These are phyloP conservation scores for Euclidium syriacum DNA, from an alignment of 345 rosid species.

Conservation along the genomic window DNA sequence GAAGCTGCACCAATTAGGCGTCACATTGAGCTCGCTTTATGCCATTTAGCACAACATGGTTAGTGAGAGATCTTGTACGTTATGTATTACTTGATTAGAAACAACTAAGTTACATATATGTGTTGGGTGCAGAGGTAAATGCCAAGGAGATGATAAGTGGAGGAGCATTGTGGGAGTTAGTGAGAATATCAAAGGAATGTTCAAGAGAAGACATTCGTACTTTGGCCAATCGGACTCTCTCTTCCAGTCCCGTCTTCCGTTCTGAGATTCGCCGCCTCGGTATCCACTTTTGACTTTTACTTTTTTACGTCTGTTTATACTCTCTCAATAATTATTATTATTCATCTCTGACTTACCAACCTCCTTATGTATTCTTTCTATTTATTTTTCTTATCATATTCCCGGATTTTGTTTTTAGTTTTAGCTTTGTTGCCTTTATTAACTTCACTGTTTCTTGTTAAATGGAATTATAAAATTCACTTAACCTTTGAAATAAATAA, in stretches of 20 bases:
- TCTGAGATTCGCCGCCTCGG: constrained; percentile 67
- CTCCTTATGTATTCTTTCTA: not conserved
- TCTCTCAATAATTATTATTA: not conserved
- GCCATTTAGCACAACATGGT: constrained; percentile 98
- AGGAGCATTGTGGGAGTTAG: constrained; percentile 95
- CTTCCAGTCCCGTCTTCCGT: constrained; percentile 56
- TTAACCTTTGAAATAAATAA: not conserved
- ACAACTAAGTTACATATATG: no score
- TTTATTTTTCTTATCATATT: not conserved
- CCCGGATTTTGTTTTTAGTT: not conserved
- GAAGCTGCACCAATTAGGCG: constrained; percentile 91
- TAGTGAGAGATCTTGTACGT: constrained; percentile 25
- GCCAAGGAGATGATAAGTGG: constrained; percentile 90
- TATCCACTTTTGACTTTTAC: constrained; percentile 45
- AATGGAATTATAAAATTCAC: not conserved
- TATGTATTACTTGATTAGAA: no score
- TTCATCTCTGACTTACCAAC: not conserved
- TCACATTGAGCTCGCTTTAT: constrained; percentile 94
- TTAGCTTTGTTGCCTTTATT: not conserved
- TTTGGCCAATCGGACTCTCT: constrained; percentile 75
- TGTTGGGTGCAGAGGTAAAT: constrained; percentile 66
- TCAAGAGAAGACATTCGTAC: constrained; percentile 89
- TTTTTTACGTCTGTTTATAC: not conserved
- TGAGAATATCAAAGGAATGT: constrained; percentile 86
- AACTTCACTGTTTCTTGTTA: not conserved